Percentiles rank a stretch among this genome's conserved stretches.
Evolutionary conservation across 2,329 filamentous ascomycete genomes (phyloP).

Genomic region (Sporothrix mexicana): DNA sequence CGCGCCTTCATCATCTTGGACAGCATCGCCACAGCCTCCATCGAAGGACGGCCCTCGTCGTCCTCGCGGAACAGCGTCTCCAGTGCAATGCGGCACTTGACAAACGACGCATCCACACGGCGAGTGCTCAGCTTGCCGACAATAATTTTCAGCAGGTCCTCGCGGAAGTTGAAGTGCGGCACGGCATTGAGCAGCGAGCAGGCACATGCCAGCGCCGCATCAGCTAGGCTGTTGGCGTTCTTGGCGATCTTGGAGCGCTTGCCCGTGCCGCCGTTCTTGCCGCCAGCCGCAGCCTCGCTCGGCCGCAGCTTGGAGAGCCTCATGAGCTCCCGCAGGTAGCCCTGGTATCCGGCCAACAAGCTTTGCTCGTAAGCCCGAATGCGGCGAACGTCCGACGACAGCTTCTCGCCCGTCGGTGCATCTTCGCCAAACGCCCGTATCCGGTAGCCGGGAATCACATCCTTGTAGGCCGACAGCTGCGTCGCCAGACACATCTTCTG

Average conservation of each 20-base stretch:
- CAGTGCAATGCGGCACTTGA: constrained; percentile 77
- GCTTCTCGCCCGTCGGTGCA: constrained; percentile 69
- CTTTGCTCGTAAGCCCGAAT: constrained; percentile 86
- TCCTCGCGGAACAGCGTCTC: constrained; percentile 85
- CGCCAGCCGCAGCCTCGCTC: not conserved
- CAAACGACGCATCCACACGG: constrained; percentile 74
- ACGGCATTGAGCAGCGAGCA: constrained; percentile 81
- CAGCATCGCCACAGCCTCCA: constrained; percentile 84
- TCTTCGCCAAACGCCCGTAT: constrained; percentile 84
- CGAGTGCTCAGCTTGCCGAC: constrained; percentile 80
- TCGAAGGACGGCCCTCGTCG: constrained; percentile 84
- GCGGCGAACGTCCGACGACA: constrained; percentile 89
- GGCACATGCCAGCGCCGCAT: constrained; percentile 82
- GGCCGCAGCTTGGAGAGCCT: constrained; percentile 63
- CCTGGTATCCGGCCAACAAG: constrained; percentile 82
- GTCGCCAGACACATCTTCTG: constrained; percentile 86
- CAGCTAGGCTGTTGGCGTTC: constrained; percentile 58
- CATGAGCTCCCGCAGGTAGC: constrained; percentile 78
- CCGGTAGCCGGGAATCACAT: constrained; percentile 93
- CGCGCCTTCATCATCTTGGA: constrained; percentile 94
- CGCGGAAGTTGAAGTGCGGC: constrained; percentile 96
- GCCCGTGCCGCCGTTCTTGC: constrained; percentile 44
- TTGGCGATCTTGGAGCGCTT: constrained; percentile 37
- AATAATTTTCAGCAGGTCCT: constrained; percentile 84
- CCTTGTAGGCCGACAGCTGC: constrained; percentile 89